Evolutionary conservation across 208 protist species (phyloP).

Genomic region (Acanthamoeba healyi): DNA sequence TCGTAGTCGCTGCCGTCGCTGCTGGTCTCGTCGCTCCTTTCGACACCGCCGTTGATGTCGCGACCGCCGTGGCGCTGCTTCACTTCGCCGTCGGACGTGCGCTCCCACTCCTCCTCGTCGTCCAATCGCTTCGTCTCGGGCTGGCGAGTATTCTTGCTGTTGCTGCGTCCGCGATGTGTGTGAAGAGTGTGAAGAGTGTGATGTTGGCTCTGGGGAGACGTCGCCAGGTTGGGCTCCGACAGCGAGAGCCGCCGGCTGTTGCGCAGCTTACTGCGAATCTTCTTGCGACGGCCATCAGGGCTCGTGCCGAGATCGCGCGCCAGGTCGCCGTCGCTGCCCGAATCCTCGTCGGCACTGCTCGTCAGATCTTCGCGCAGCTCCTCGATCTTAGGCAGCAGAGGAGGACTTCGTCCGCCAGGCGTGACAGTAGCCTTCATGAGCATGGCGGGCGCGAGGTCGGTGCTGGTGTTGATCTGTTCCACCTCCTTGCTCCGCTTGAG

Average conservation of each 20-base stretch:
- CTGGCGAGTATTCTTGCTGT: neutral
- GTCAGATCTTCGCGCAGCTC: neutral
- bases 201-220: no score
- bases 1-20: neutral
- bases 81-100: neutral
- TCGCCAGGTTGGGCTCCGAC: neutral
- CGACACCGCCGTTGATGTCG: neutral
- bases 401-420: conserved; percentile 25
- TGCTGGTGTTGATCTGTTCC: neutral
- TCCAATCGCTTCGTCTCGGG: neutral
- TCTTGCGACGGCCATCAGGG: neutral
- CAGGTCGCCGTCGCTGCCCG: neutral
- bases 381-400: neutral
- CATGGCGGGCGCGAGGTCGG: no score
- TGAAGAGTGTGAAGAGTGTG: no score
- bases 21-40: neutral
- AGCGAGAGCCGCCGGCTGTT: neutral
- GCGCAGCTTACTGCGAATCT: neutral
- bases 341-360: conserved; percentile 50
- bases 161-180: neutral
- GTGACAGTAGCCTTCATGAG: neutral
- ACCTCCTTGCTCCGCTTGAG: neutral
- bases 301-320: neutral
- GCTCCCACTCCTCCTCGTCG: conserved; percentile 17
- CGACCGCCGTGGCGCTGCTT: neutral